These are phyloP conservation scores for Cochlearia excelsa DNA, from an alignment of 345 rosid genomes.

Conservation along the genomic window DNA sequence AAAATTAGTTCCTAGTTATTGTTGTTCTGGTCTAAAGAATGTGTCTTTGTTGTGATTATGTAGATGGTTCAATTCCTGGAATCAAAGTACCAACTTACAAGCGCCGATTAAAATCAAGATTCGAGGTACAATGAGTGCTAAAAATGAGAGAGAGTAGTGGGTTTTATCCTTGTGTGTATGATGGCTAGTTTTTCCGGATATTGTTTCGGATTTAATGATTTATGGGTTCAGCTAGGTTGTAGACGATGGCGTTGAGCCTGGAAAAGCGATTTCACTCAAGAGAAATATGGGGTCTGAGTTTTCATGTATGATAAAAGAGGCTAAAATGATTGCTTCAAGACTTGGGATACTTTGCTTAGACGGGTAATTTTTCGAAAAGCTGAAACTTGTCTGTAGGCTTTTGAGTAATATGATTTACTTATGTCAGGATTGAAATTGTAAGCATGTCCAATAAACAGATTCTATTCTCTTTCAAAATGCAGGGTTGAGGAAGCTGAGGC, in stretches of 20 bases:
- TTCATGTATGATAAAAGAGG: conserved; percentile 85
- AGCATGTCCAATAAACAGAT: background rate
- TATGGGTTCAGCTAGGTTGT: conserved; percentile 44
- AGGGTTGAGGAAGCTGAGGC: conserved; percentile 97
- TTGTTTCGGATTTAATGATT: conserved; percentile 14
- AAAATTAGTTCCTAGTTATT: conserved; percentile 3
- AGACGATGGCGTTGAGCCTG: conserved; percentile 41
- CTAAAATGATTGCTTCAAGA: conserved; percentile 68
- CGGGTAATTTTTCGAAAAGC: conserved; percentile 48
- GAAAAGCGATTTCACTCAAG: conserved; percentile 51
- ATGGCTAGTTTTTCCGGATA: background rate
- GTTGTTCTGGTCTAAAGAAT: background rate
- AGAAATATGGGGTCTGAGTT: conserved; percentile 94
- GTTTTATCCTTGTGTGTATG: background rate
- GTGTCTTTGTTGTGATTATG: background rate
- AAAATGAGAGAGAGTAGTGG: background rate
- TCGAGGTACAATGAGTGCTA: conserved; percentile 39
- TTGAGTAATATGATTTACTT: conserved; percentile 1
- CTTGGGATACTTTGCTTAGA: conserved; percentile 88
- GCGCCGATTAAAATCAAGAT: conserved; percentile 58
- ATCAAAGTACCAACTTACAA: conserved; percentile 76
- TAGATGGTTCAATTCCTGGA: conserved; percentile 94
- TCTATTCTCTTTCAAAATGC: conserved; percentile 25
- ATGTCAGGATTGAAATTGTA: background rate
- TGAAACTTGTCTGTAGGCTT: background rate